Evolutionary conservation across 2,329 filamentous ascomycete genomes (phyloP), one percentile per base, ranked within the genome.

Genomic region (Fusarium miscanthi): DNA sequence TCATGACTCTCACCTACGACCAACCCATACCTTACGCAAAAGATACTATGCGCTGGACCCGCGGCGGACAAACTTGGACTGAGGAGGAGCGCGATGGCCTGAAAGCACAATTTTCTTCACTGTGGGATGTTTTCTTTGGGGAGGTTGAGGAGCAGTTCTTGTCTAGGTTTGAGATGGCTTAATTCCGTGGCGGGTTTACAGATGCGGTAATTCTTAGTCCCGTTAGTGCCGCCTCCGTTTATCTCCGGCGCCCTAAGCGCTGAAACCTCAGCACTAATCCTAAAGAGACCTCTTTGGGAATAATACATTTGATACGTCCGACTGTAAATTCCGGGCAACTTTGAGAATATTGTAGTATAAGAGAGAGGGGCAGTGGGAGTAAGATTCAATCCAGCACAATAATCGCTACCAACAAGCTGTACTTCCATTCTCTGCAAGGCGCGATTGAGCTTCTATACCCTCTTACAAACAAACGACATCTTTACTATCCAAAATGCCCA

Each of bases 351-450:
- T 52, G 13, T 2, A n/a, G 19, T 52, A 52, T 38, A 52, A 38
- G 33, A 52, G 19, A 5, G 23, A 30, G 7, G 23, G 23, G 23
- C 23, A 25, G 23, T 25, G 23, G 5, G 23, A 4, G 23, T 25
- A 25, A 25, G 5, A 25, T 25, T 8, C 17, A 30, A 25, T 4
- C 23, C 11, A 21, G 5, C 12, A 46, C 27, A 12, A 30, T 10
- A 14, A 48, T 6, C 14, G 0, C 1, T 12, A 23, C 0, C 3
- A 23, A 8, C 4, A 23, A 3, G 8, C 9, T n/a, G 8, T 9
- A 23, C 7, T 49, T 23, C 6, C 5, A 3, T 23, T 7, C 2
- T 3, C 8, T n/a, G 5, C 3, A 38, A 7, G 3, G n/a, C 7
- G 2, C 9, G 2, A 21, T 8, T 27, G 2, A 25, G 1, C 6